Evolutionary conservation across 192 early-diverging fungal species (phyloP).

Genomic region (Entomortierella lignicola): DNA sequence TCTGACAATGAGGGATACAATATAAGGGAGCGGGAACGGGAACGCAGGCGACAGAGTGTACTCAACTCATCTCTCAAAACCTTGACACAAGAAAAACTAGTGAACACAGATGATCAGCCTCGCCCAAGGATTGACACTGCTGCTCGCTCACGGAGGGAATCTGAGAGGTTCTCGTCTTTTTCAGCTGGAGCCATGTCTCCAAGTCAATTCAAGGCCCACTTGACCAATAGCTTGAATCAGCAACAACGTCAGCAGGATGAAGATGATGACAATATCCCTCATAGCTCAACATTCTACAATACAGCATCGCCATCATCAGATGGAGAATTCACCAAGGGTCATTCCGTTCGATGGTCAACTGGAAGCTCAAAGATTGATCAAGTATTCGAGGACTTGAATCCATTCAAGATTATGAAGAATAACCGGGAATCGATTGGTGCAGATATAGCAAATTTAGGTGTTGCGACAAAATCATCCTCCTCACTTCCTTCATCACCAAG

Average conservation of each 20-base stretch:
- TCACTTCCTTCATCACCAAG: not conserved
- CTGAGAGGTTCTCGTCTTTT: conserved; percentile 10
- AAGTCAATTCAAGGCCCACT: conserved; percentile 43
- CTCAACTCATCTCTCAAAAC: conserved; percentile 31
- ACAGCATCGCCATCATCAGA: not conserved
- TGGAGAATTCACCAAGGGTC: not conserved
- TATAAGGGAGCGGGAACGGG: conserved; percentile 7
- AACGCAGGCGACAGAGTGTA: conserved; percentile 23
- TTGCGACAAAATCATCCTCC: not conserved
- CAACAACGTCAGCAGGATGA: conserved; percentile 7
- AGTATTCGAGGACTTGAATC: conserved; percentile 44
- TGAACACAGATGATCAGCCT: not conserved
- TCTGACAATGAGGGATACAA: conserved; percentile 18
- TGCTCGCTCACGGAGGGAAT: conserved; percentile 6
- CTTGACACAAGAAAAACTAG: conserved; percentile 24
- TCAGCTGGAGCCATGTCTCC: conserved; percentile 35
- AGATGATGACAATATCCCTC: not conserved
- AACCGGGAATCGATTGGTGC: not conserved
- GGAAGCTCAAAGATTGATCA: conserved; percentile 38
- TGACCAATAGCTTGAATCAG: conserved; percentile 13
- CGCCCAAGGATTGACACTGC: conserved; percentile 24
- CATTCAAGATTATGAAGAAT: conserved; percentile 28
- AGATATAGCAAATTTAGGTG: not conserved
- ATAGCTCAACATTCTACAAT: conserved; percentile 3
- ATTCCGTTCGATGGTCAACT: conserved; percentile 30